Evolutionary conservation across 441 rosid genomes (phyloP).

Genomic region (Adansonia madagascariensis): DNA sequence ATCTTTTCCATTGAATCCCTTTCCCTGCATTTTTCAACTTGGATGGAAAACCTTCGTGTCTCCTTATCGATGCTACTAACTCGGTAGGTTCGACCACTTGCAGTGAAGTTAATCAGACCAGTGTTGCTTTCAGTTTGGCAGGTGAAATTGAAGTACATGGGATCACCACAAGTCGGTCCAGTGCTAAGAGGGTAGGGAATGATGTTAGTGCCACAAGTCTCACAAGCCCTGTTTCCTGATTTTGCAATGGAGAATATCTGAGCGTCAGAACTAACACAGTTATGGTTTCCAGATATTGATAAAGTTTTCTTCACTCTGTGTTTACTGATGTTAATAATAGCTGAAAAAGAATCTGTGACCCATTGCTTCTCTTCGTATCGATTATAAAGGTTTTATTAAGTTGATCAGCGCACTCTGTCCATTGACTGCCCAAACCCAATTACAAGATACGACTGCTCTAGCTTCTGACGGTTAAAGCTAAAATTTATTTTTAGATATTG

Average conservation of each 20-base stretch:
- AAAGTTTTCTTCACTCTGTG: not conserved
- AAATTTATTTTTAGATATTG: not conserved
- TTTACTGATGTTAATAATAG: not conserved
- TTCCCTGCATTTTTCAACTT: slow-evolving; percentile 10
- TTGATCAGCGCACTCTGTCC: not conserved
- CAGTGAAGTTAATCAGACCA: slow-evolving; percentile 23
- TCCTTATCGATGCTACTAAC: slow-evolving; percentile 37
- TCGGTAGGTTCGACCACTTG: slow-evolving; percentile 24
- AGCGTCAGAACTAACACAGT: not conserved
- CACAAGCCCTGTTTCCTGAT: slow-evolving; percentile 23
- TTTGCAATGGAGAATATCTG: not conserved
- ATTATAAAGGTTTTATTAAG: not conserved
- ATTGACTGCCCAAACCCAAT: not conserved
- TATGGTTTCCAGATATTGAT: not conserved
- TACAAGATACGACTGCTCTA: not conserved
- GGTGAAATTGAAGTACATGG: slow-evolving; percentile 14
- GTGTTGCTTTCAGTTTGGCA: not conserved
- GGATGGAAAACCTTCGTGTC: slow-evolving; percentile 29
- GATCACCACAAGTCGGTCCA: slow-evolving; percentile 29
- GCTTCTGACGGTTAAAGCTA: not conserved
- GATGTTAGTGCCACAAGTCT: slow-evolving; percentile 34
- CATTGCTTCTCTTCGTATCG: not conserved
- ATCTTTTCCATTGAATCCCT: slow-evolving; percentile 1
- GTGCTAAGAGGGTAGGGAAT: slow-evolving; percentile 42
- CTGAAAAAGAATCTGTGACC: not conserved